Evolutionary conservation across 2,329 filamentous ascomycete genomes (phyloP), one percentile per base, ranked within the genome.

Genomic region (Colletotrichum theobromicola): DNA sequence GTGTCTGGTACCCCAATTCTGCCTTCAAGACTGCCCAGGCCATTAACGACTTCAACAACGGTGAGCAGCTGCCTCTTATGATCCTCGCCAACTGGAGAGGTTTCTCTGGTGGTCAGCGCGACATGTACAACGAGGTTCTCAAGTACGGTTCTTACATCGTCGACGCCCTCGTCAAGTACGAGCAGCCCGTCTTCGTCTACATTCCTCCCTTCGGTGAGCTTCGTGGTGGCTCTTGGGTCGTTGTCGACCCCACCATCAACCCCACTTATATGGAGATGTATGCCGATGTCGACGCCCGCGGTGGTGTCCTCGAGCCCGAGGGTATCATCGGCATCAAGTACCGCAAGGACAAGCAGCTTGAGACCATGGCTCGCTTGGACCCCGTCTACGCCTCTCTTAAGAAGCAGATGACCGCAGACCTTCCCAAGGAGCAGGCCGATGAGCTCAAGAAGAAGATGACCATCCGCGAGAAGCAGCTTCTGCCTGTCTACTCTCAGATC

Each of bases 101-200:
- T 89, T 99, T 99, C 95, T 99, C 97, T 79, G 97, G 97, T 89
- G 97, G 97, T 78, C 97, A 99, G 88, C 95, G 96, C 79, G 97
- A 99, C 87, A 99, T 99, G 97, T 99, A 97, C 92, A 98, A 98
- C 88, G 97, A 99, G 87, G 97, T 99, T 18, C 92, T 99, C 86
- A 99, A 99, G 90, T 99, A 99, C 82, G 97, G 97, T 83, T 98
- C 96, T 21, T 98, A 97, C 90, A 99, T 99, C 82, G 97, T 99
- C 79, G 97, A 99, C 82, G 96, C 96, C 70, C 93, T 99, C 62
- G 95, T 98, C 89, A 98, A 98, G 88, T 99, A 95, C 83, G 95
- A 99, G 89, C 97, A 99, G 89, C 97, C 97, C 70, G 93, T 99
- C 86, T 99, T 99, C 83, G 95, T 99, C 77, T 99, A 99, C 89